Percentiles rank a stretch among this genome's conserved stretches.
These are phyloP conservation scores for Leptographium galeiforme DNA, from an alignment of 2,329 filamentous ascomycete species.

Conservation along the genomic window DNA sequence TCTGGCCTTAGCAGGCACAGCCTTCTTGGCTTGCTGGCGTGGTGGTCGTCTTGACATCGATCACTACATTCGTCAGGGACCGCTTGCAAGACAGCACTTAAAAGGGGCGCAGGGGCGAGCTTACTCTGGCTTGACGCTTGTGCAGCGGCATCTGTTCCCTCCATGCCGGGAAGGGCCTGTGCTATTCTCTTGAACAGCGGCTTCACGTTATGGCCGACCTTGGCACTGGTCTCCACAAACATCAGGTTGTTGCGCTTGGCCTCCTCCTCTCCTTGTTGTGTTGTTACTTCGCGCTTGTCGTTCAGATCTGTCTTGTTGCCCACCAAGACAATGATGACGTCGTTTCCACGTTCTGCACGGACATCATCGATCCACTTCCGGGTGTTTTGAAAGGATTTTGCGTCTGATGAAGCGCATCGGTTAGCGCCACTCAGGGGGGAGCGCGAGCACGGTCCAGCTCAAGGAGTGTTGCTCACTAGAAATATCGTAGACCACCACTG, in stretches of 20 bases:
- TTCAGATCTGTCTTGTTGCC: constrained; percentile 99
- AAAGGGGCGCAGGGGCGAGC: too few species aligned
- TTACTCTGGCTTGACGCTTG: constrained; percentile 65
- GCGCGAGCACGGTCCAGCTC: not conserved
- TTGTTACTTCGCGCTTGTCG: constrained; percentile 95
- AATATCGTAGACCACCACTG: constrained; percentile 97
- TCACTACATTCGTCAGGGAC: constrained; percentile 44
- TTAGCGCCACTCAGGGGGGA: too few species aligned
- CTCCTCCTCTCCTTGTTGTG: constrained; percentile 91
- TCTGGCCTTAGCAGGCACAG: constrained; percentile 46
- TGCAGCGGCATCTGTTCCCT: constrained; percentile 68
- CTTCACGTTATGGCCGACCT: constrained; percentile 97
- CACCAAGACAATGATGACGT: constrained; percentile 96
- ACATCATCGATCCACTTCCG: constrained; percentile 99
- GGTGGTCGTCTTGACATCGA: constrained; percentile 78
- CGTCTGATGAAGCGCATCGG: constrained; percentile 35
- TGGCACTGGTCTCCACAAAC: constrained; percentile 98
- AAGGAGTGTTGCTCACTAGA: constrained; percentile 43
- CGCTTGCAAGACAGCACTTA: constrained; percentile 8
- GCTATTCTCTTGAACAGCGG: constrained; percentile 95
- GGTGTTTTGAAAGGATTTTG: constrained; percentile 96
- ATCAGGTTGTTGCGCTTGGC: constrained; percentile 96
- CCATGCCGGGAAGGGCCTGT: constrained; percentile 94
- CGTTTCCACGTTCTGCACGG: constrained; percentile 87
- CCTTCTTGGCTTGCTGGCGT: constrained; percentile 58